A percentile compares a stretch with the other conserved stretches of the same genome.
phyloP scores from a whole-genome alignment of 2,329 filamentous ascomycete genomes.

The Penicillium expansum region DNA sequence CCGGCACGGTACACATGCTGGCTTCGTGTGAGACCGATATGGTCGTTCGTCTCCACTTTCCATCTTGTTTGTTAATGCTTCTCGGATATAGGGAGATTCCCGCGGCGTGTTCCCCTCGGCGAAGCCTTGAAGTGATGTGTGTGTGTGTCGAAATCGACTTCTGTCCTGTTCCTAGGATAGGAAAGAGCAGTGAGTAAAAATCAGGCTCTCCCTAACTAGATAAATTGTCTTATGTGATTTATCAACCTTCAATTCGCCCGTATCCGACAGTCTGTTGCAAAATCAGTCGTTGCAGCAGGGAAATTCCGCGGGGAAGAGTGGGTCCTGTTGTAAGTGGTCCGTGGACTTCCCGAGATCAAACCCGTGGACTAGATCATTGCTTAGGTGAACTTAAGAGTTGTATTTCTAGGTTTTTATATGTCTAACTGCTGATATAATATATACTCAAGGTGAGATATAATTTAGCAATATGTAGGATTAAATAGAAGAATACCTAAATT shows the following conservation, averaged over 20 bases:
- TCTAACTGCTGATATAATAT: not conserved
- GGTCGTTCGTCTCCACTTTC: conserved; percentile 11
- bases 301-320: conserved; percentile 1
- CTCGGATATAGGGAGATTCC: not conserved
- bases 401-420: not conserved
- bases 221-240: not conserved
- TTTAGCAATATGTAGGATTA: not conserved
- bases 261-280: not conserved
- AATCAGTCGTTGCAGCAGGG: not conserved
- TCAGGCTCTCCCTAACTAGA: too few relatives aligned
- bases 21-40: conserved; percentile 17
- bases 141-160: not conserved
- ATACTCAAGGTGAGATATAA: not conserved
- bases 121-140: not conserved
- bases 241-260: not conserved
- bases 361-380: not conserved
- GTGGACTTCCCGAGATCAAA: not conserved
- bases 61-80: not conserved
- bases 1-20: conserved; percentile 16
- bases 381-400: not conserved
- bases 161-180: not conserved
- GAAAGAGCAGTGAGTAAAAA: not conserved
- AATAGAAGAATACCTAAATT: not conserved
- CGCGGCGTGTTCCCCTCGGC: conserved; percentile 1
- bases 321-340: not conserved